Conservation (phyloP, 2,329 filamentous ascomycete species). For the Trichothecium roseum region DNA sequence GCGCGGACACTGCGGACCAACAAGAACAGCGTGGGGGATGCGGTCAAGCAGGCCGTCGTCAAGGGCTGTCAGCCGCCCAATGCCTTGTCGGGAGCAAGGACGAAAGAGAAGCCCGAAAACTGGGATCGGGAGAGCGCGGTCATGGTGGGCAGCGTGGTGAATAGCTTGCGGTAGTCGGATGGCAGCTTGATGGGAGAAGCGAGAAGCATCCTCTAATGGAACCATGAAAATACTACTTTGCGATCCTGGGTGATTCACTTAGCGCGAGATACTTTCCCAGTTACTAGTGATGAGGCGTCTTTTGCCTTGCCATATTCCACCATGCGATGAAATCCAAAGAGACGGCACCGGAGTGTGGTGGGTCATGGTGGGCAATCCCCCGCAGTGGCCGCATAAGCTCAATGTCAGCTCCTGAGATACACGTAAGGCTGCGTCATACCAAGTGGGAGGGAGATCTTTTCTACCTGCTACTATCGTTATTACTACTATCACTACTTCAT, state of each 20-base stretch:
- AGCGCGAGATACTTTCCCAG: not conserved
- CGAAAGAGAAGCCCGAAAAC: slow-evolving; percentile 34
- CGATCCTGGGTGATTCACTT: not conserved
- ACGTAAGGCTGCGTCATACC: too few relatives aligned
- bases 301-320: too few relatives aligned
- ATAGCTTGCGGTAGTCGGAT: slow-evolving; percentile 30
- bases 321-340: too few relatives aligned
- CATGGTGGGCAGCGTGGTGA: slow-evolving; percentile 79
- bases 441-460: too few relatives aligned
- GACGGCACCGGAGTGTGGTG: too few relatives aligned
- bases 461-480: too few relatives aligned
- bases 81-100: slow-evolving; percentile 31
- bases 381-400: too few relatives aligned
- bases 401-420: too few relatives aligned
- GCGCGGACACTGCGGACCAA: slow-evolving; percentile 73
- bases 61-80: slow-evolving; percentile 62
- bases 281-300: not conserved
- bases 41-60: slow-evolving; percentile 74
- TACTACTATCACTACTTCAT: too few relatives aligned
- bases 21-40: slow-evolving; percentile 61
- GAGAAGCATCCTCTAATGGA: too few relatives aligned
- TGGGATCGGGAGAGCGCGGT: slow-evolving; percentile 93
- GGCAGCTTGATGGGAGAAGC: not conserved
- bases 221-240: not conserved
- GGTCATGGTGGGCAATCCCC: too few relatives aligned